Percentiles rank a stretch among this genome's conserved stretches.
These are phyloP conservation scores for Pelargonium exstipulatum DNA, from an alignment of 441 rosid genomes.

Conservation along the genomic window DNA sequence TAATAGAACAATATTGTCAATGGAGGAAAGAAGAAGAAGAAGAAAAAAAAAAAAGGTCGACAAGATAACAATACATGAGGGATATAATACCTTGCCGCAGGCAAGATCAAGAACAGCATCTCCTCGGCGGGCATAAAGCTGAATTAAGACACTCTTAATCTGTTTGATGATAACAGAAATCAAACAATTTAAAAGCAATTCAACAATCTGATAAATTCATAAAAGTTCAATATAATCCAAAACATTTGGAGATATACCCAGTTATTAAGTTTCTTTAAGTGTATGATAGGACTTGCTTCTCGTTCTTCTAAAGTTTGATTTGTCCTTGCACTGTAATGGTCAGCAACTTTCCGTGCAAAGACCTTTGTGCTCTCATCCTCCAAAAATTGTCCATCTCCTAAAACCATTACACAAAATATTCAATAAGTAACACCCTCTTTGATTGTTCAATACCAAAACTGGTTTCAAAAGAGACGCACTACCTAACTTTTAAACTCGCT, in stretches of 20 bases:
- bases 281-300: slow-evolving; percentile 97
- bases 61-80: slow-evolving; percentile 13
- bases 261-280: slow-evolving; percentile 88
- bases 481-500: too few species aligned
- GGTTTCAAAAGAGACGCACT: too few species aligned
- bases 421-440: background rate
- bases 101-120: slow-evolving; percentile 96
- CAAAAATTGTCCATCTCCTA: slow-evolving; percentile 62
- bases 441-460: too few species aligned
- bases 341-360: slow-evolving; percentile 79
- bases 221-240: slow-evolving; percentile 6
- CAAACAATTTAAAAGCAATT: background rate
- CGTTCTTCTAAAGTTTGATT: slow-evolving; percentile 94
- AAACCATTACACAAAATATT: slow-evolving; percentile 18
- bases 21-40: background rate
- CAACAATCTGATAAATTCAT: background rate
- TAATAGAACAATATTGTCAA: slow-evolving; percentile 6
- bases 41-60: background rate
- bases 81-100: slow-evolving; percentile 72
- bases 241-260: slow-evolving; percentile 48
- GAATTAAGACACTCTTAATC: slow-evolving; percentile 96
- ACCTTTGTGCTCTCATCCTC: slow-evolving; percentile 65
- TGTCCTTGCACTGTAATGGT: slow-evolving; percentile 90
- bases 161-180: slow-evolving; percentile 29
- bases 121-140: slow-evolving; percentile 73